Conservation (phyloP, 1,284 basidiomycete genomes). For the Malassezia arunalokei region DNA sequence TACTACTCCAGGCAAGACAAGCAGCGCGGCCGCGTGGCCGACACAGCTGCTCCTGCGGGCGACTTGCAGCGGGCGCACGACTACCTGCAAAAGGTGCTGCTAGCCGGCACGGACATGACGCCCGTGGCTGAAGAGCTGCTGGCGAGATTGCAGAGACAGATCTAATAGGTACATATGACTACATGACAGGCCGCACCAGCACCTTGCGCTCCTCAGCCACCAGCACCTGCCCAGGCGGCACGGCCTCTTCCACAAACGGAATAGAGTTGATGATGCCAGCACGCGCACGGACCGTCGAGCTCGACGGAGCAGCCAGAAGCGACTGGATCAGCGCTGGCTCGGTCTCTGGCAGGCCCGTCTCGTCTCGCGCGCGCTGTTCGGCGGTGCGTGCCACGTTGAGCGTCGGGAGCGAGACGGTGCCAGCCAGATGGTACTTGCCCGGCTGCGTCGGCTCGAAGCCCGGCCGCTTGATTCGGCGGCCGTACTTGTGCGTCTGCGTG, state of each 20-base stretch:
- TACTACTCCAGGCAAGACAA: constrained; percentile 11
- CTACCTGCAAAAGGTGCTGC: constrained; percentile 40
- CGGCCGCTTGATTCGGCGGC: constrained; percentile 10
- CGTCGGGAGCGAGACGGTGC: constrained; percentile 17
- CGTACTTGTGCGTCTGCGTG: constrained; percentile 8
- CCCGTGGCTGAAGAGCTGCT: constrained; percentile 38
- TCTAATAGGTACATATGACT: background rate
- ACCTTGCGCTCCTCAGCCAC: constrained; percentile 18
- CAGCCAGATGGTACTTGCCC: constrained; percentile 16
- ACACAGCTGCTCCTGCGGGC: constrained; percentile 14
- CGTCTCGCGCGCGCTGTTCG: constrained; percentile 19
- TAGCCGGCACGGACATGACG: constrained; percentile 35
- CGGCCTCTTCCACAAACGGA: background rate
- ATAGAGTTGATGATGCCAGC: constrained; percentile 15
- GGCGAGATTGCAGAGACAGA: constrained; percentile 19
- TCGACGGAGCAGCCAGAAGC: constrained; percentile 13
- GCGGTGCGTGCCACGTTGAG: constrained; percentile 20
- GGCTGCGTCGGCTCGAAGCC: constrained; percentile 15
- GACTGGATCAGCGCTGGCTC: constrained; percentile 14
- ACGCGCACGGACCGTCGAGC: constrained; percentile 13
- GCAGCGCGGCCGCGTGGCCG: constrained; percentile 1
- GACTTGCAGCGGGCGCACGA: constrained; percentile 35
- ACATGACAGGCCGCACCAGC: constrained; percentile 13
- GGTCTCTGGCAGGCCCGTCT: constrained; percentile 22
- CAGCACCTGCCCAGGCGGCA: constrained; percentile 11